Conservation (phyloP, 768 basidiomycete species). For the Russula vinacea region DNA sequence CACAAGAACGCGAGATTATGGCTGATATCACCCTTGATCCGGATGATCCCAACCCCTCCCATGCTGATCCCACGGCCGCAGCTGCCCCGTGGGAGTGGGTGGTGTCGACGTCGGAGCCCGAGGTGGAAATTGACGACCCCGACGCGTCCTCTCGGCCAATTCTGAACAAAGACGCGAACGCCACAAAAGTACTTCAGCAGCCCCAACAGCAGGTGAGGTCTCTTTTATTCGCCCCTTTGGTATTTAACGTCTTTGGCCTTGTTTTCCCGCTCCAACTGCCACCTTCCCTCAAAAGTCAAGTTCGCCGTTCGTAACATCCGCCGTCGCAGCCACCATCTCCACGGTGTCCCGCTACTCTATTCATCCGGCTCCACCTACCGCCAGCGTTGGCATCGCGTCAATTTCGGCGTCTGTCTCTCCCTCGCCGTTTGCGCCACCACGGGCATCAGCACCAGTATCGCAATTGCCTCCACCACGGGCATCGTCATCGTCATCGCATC, state of each 20-base stretch:
- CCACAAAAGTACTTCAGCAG: background rate
- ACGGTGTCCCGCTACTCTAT: background rate
- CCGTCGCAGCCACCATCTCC: background rate
- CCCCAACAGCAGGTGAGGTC: background rate
- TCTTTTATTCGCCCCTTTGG: background rate
- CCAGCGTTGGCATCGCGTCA: background rate
- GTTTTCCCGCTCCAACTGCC: no score
- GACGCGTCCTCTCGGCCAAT: background rate
- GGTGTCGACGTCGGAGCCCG: background rate
- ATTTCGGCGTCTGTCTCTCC: background rate
- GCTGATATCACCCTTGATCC: slow-evolving; percentile 23
- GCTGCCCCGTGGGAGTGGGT: slow-evolving; percentile 11
- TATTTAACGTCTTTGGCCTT: background rate
- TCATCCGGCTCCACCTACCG: background rate
- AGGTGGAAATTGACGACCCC: background rate
- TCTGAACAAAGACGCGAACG: background rate
- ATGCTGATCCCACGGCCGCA: background rate
- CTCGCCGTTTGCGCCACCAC: slow-evolving; percentile 19
- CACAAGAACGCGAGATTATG: slow-evolving; percentile 28
- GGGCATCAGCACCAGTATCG: background rate
- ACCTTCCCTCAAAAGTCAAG: slow-evolving; percentile 1
- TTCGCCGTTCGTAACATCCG: background rate
- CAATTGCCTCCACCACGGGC: background rate
- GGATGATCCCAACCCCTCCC: slow-evolving; percentile 8
- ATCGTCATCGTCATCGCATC: background rate